Conservation (phyloP, 192 early-diverging fungal species). For the Spinellus fusiger region DNA sequence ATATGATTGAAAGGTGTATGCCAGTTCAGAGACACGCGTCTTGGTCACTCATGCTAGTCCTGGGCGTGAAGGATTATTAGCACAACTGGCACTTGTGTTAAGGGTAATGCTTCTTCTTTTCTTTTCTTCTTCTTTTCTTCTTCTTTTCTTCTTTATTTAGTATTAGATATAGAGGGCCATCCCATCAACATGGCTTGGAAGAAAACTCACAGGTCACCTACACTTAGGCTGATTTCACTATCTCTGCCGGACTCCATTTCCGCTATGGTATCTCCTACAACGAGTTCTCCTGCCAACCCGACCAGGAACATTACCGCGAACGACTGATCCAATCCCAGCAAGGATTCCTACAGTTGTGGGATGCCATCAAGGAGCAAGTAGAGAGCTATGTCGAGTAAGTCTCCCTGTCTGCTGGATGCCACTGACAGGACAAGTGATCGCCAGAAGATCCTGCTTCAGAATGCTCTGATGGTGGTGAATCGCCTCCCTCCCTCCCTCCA, state of each 20-base stretch:
- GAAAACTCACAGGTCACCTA: too few species aligned
- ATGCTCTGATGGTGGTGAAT: constrained; percentile 48
- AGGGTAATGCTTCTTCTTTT: too few species aligned
- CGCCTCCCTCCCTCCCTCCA: constrained; percentile 36
- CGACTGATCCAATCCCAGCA: constrained; percentile 45
- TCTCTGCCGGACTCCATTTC: constrained; percentile 58
- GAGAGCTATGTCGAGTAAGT: constrained; percentile 46
- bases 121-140: background rate
- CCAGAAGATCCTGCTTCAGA: constrained; percentile 43
- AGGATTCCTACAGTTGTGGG: constrained; percentile 47
- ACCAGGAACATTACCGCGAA: constrained; percentile 47
- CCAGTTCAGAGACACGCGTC: constrained; percentile 49
- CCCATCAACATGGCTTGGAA: background rate
- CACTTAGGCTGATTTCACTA: constrained; percentile 52
- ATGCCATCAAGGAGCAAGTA: constrained; percentile 48
- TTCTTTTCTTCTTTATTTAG: constrained; percentile 6
- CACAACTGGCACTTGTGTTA: constrained; percentile 46
- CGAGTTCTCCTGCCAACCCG: constrained; percentile 49
- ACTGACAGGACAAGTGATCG: constrained; percentile 44
- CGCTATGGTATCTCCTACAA: constrained; percentile 57
- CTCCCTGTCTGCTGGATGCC: too few species aligned
- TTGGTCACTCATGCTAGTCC: constrained; percentile 54
- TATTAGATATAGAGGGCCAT: too few species aligned
- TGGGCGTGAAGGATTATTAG: constrained; percentile 51
- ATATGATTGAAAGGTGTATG: too few species aligned